Conservation (phyloP, 1,139 yeast species). For the Protomyces inouyei region DNA sequence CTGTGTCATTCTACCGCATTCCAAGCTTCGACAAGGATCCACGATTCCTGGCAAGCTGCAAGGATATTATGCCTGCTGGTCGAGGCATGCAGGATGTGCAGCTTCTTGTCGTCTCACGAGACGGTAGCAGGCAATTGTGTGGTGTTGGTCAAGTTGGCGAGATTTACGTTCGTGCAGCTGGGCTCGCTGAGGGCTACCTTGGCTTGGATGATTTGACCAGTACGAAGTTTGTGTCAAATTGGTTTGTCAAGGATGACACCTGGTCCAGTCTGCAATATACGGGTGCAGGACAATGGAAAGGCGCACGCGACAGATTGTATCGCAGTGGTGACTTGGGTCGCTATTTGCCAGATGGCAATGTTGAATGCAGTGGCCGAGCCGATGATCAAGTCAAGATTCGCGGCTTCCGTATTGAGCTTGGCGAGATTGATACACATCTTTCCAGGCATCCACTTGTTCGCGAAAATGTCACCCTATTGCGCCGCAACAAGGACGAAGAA, state of each 20-base stretch:
- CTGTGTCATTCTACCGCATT: slow-evolving; percentile 90
- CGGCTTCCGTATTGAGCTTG: slow-evolving; percentile 96
- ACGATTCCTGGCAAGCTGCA: slow-evolving; percentile 70
- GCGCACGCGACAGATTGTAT: slow-evolving; percentile 91
- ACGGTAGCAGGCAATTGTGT: slow-evolving; percentile 81
- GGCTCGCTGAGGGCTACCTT: slow-evolving; percentile 92
- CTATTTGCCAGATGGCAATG: slow-evolving; percentile 88
- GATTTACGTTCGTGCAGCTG: slow-evolving; percentile 96
- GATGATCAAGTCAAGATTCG: slow-evolving; percentile 98
- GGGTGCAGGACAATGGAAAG: slow-evolving; percentile 53
- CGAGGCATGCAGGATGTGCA: slow-evolving; percentile 96
- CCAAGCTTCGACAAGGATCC: slow-evolving; percentile 67
- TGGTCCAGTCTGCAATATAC: slow-evolving; percentile 35
- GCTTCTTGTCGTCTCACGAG: slow-evolving; percentile 83
- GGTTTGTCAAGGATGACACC: slow-evolving; percentile 62
- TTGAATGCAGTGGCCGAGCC: slow-evolving; percentile 97
- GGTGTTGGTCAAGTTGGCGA: slow-evolving; percentile 99
- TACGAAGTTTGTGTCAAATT: slow-evolving; percentile 79
- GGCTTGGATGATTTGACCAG: slow-evolving; percentile 83
- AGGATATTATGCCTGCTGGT: slow-evolving; percentile 98
- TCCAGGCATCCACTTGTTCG: slow-evolving; percentile 42
- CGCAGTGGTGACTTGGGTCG: slow-evolving; percentile 98
- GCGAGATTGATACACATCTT: slow-evolving; percentile 95
- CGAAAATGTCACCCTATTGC: slow-evolving; percentile 35
- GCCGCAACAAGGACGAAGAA: slow-evolving; percentile 88